These are phyloP conservation scores for Grosmannia clavigera DNA, from an alignment of 2,329 filamentous ascomycete species.

Conservation along the genomic window DNA sequence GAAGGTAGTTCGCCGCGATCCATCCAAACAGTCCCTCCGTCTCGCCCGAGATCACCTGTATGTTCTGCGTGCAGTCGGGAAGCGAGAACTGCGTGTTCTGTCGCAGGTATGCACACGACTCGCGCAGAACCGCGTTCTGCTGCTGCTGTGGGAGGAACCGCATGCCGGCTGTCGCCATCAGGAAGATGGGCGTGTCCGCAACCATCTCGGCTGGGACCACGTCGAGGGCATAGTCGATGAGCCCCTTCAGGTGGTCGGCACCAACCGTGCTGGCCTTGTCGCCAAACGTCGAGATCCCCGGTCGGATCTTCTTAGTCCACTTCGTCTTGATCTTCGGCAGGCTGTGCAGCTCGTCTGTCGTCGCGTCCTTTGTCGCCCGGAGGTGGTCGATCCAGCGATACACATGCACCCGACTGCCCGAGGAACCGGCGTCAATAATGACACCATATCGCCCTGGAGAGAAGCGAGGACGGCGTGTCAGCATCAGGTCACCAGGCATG, in stretches of 20 bases:
- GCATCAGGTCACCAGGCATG: not conserved
- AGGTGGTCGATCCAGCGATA: slow-evolving; percentile 83
- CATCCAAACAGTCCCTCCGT: slow-evolving; percentile 95
- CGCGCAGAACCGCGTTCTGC: slow-evolving; percentile 57
- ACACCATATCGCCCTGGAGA: slow-evolving; percentile 67
- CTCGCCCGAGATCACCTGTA: slow-evolving; percentile 90
- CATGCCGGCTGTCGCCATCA: slow-evolving; percentile 94
- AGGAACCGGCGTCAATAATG: slow-evolving; percentile 94
- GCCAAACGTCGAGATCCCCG: slow-evolving; percentile 85
- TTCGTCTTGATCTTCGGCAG: slow-evolving; percentile 73
- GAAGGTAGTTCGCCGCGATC: slow-evolving; percentile 91
- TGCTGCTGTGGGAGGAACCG: slow-evolving; percentile 66
- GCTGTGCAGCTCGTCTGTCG: slow-evolving; percentile 46
- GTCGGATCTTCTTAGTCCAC: slow-evolving; percentile 89
- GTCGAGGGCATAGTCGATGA: slow-evolving; percentile 71
- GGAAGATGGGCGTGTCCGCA: slow-evolving; percentile 77
- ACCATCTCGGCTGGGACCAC: slow-evolving; percentile 67
- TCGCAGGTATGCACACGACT: slow-evolving; percentile 73
- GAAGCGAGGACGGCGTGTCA: not conserved
- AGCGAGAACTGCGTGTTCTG: slow-evolving; percentile 68
- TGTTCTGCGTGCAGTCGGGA: slow-evolving; percentile 78
- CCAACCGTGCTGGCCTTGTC: slow-evolving; percentile 65
- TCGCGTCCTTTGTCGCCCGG: slow-evolving; percentile 49
- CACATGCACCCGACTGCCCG: slow-evolving; percentile 86
- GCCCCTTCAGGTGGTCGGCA: slow-evolving; percentile 62